Evolutionary conservation across 2,329 filamentous ascomycete species (phyloP).

Genomic region (Elsinoe batatas): DNA sequence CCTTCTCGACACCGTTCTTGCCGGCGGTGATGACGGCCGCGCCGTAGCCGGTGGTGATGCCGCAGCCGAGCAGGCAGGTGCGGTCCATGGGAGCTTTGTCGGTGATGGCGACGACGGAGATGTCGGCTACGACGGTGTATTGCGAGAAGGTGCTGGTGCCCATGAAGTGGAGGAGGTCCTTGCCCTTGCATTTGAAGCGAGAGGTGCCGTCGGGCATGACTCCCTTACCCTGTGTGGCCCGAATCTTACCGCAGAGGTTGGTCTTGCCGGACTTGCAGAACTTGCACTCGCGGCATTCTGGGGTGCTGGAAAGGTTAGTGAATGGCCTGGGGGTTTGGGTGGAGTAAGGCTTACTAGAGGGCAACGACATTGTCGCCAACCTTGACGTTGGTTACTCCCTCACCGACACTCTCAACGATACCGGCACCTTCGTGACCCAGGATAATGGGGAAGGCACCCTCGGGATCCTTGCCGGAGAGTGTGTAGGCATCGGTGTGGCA

Average conservation of each 20-base stretch:
- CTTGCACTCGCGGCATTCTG: constrained; percentile 96
- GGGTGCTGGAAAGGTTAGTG: constrained; percentile 54
- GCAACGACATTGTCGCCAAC: constrained; percentile 83
- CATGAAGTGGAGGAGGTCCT: constrained; percentile 98
- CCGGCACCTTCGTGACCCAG: constrained; percentile 87
- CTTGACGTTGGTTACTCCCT: constrained; percentile 92
- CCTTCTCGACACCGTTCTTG: constrained; percentile 59
- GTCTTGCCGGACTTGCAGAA: constrained; percentile 99
- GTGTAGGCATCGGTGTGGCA: constrained; percentile 99
- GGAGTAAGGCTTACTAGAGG: constrained; percentile 56
- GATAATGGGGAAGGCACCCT: constrained; percentile 84
- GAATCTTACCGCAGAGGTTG: constrained; percentile 97
- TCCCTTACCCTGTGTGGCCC: constrained; percentile 88
- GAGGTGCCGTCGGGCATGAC: constrained; percentile 96
- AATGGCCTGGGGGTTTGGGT: constrained; percentile 17
- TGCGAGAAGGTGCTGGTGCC: constrained; percentile 97
- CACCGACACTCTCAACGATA: constrained; percentile 85
- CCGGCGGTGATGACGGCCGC: constrained; percentile 88
- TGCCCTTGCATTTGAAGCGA: constrained; percentile 88
- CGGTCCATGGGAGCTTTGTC: constrained; percentile 88
- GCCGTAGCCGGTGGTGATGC: constrained; percentile 97
- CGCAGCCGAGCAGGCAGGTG: constrained; percentile 90
- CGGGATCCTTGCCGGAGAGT: constrained; percentile 90
- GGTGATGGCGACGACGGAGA: constrained; percentile 91
- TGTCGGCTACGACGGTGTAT: constrained; percentile 97